Conservation (phyloP, 1,284 basidiomycete genomes). For the Porogramme epimiltina region DNA sequence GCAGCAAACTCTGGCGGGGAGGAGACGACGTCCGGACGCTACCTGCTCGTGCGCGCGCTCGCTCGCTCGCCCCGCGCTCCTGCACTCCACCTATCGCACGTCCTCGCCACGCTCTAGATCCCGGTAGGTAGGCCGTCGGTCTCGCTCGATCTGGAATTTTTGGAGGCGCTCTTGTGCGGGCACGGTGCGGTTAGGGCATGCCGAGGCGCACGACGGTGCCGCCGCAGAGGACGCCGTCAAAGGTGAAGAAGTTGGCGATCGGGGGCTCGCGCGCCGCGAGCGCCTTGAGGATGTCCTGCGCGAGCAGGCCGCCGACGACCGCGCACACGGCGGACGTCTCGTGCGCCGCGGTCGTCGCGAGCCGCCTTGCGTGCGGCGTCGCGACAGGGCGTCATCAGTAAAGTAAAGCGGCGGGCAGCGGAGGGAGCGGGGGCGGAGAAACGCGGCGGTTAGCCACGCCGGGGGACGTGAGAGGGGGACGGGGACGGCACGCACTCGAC, state of each 20-base stretch:
- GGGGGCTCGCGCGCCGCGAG: constrained; percentile 90
- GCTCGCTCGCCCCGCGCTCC: too few species aligned
- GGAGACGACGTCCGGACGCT: neutral
- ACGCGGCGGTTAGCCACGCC: too few species aligned
- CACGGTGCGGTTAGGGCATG: constrained; percentile 35
- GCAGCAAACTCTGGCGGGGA: constrained; percentile 4
- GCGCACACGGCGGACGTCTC: constrained; percentile 92
- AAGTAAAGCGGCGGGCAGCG: too few species aligned
- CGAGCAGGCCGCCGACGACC: constrained; percentile 91
- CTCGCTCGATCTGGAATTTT: too few species aligned
- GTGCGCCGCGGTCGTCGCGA: constrained; percentile 72
- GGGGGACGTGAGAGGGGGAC: neutral
- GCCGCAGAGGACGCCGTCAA: constrained; percentile 80
- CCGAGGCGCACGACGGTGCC: constrained; percentile 65
- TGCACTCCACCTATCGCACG: too few species aligned
- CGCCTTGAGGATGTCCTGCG: constrained; percentile 93
- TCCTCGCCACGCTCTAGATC: too few species aligned
- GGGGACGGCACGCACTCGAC: constrained; percentile 51
- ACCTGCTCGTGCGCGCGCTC: too few species aligned
- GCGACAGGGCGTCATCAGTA: too few species aligned
- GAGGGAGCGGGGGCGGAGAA: constrained; percentile 5
- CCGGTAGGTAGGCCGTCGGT: too few species aligned
- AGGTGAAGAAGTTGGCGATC: constrained; percentile 90
- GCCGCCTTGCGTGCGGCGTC: constrained; percentile 40
- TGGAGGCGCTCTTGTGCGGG: too few species aligned